phyloP scores from a whole-genome alignment of 176 grass and related monocot species.

The Aegilops longissima region DNA sequence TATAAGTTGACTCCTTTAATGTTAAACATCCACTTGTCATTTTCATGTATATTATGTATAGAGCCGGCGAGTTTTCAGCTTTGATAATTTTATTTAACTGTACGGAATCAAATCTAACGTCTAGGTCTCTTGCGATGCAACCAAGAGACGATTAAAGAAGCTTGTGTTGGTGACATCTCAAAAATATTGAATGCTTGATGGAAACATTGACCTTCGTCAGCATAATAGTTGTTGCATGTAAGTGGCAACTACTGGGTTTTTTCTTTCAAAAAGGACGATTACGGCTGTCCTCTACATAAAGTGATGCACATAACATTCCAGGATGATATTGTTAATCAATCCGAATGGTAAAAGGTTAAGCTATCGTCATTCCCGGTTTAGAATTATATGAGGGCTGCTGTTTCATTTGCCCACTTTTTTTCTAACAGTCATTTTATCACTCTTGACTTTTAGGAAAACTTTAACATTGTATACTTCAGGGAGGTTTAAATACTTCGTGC shows the following conservation, averaged over 20 bases:
- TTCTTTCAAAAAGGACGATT: no score
- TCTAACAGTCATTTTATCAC: no score
- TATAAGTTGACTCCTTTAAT: constrained; percentile 46
- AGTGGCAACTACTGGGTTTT: constrained; percentile 19
- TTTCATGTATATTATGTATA: constrained; percentile 17
- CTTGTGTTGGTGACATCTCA: constrained; percentile 28
- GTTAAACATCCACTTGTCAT: constrained; percentile 34
- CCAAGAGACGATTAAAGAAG: background rate
- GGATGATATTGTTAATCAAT: constrained; percentile 10
- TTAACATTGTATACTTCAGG: background rate
- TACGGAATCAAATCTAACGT: constrained; percentile 39
- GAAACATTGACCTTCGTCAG: constrained; percentile 51
- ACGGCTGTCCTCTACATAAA: no score
- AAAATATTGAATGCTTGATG: constrained; percentile 46
- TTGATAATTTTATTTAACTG: constrained; percentile 16
- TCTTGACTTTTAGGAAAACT: background rate
- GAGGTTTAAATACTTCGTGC: background rate
- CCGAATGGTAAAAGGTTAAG: constrained; percentile 17
- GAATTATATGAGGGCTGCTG: constrained; percentile 33
- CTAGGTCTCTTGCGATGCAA: constrained; percentile 22
- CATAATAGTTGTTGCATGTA: constrained; percentile 38
- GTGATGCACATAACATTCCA: background rate
- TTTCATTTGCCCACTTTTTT: constrained; percentile 1
- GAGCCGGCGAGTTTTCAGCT: constrained; percentile 13
- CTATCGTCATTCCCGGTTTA: constrained; percentile 29